Base-by-base conservation (phyloP, 2,329 filamentous ascomycete genomes). In the Fusarium anthophilum region DNA sequence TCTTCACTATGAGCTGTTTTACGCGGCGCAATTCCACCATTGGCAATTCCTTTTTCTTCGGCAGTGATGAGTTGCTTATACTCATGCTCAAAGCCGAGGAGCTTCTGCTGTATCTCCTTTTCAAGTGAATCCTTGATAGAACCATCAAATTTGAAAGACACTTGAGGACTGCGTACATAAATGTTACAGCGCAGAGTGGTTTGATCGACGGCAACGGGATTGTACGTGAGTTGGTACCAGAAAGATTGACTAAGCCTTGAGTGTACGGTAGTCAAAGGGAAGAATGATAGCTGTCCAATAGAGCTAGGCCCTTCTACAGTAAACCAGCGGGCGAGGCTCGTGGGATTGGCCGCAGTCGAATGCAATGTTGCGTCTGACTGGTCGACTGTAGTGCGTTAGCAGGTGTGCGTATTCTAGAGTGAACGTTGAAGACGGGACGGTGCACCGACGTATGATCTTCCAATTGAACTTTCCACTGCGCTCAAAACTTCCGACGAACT, bases 1-100 rank as follows among this genome's bases (percentile, higher is more conserved):
- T 4, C 12, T 3, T 3, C 2, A 22, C 1, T 22, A 15, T 11
- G 1, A 26, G 3, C 8, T 12, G 1, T 8, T 15, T 0, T 7
- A 3, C 5, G 5, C 1, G 6, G 13, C 5, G 18, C 9, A 26
- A 17, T 0, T 2, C 26, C 4, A 20, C 50, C 18, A 10, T 26
- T 37, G 2, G 13, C 13, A 8, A 37, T 3, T 0, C 8, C 2
- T 1, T 8, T 4, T 20, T 20, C 13, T 11, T 13, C 24, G 0
- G 10, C 11, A 22, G n/a, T 53, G 18, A 15, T 37, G 5, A 53
- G 32, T 7, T 53, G n/a, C 9, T 15, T 22, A 6, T 22, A 53
- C 7, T 37, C n/a, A 11, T 26, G 15, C 32, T 37, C 50, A 9
- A 53, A 26, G 4, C 9, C 32, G 4, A 22, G 32, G 3, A 53